Evolutionary conservation across 2,329 filamentous ascomycete genomes (phyloP).

Genomic region (Fulvia fulva): DNA sequence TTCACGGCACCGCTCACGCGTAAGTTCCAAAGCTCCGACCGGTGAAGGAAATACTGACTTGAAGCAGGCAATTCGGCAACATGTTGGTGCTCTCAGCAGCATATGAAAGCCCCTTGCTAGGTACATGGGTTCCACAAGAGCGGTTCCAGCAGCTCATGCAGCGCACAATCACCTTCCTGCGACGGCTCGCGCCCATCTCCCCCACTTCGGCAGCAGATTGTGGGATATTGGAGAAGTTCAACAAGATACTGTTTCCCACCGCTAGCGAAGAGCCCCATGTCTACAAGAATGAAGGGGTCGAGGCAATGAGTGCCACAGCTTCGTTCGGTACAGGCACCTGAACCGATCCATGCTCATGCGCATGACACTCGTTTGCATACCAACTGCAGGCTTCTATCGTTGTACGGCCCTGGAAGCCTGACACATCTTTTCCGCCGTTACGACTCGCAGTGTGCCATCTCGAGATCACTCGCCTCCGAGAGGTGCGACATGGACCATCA

Average conservation of each 20-base stretch:
- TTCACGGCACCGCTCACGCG: slow-evolving; percentile 94
- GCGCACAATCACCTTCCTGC: slow-evolving; percentile 73
- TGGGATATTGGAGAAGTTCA: slow-evolving; percentile 62
- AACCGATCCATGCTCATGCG: too few species aligned
- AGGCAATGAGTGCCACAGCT: slow-evolving; percentile 20
- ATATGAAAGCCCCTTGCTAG: slow-evolving; percentile 57
- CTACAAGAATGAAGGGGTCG: slow-evolving; percentile 25
- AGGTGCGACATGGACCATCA: not conserved
- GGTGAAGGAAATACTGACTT: slow-evolving; percentile 5
- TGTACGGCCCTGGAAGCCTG: too few species aligned
- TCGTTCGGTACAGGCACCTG: slow-evolving; percentile 20
- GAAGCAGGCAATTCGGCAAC: slow-evolving; percentile 86
- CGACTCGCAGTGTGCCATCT: not conserved
- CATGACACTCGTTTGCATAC: too few species aligned
- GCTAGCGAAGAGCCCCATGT: slow-evolving; percentile 17
- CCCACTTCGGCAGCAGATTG: slow-evolving; percentile 72
- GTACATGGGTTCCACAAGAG: slow-evolving; percentile 53
- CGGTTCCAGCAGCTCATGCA: slow-evolving; percentile 59
- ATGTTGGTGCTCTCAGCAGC: slow-evolving; percentile 84
- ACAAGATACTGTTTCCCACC: slow-evolving; percentile 32
- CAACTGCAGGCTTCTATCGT: too few species aligned
- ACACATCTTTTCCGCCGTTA: not conserved
- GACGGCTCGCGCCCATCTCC: slow-evolving; percentile 65
- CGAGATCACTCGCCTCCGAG: not conserved
- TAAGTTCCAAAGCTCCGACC: slow-evolving; percentile 52